Evolutionary conservation across 2,329 filamentous ascomycete species (phyloP).

Genomic region (Geoglossum cookeanum): DNA sequence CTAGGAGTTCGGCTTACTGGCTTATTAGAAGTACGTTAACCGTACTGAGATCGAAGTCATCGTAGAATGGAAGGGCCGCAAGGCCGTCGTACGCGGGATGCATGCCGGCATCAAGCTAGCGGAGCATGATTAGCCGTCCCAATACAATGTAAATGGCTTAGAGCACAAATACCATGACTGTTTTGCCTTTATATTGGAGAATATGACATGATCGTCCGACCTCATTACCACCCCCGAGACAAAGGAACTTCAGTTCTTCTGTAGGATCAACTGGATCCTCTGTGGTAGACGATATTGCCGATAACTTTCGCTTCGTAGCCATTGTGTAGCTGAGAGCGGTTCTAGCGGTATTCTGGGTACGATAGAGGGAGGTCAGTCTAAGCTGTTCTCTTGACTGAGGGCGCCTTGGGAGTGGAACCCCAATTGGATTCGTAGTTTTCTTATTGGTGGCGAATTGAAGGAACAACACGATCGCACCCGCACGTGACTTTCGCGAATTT

Average conservation of each 20-base stretch:
- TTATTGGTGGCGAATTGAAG: not conserved
- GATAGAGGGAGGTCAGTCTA: not conserved
- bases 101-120: conserved; percentile 84
- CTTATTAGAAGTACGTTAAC: conserved; percentile 95
- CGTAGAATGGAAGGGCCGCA: conserved; percentile 86
- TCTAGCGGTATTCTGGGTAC: not conserved
- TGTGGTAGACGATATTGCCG: conserved; percentile 47
- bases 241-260: conserved; percentile 87
- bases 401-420: not conserved
- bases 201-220: conserved; percentile 96
- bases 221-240: conserved; percentile 87
- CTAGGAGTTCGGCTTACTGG: conserved; percentile 54
- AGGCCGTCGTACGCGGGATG: conserved; percentile 93
- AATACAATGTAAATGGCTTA: conserved; percentile 2
- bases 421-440: not conserved
- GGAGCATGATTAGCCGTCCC: conserved; percentile 4
- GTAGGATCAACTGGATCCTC: conserved; percentile 84
- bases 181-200: conserved; percentile 97
- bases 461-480: not conserved
- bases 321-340: conserved; percentile 28
- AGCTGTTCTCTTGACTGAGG: not conserved
- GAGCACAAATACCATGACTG: conserved; percentile 57
- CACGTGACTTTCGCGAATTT: not conserved
- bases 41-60: conserved; percentile 93
- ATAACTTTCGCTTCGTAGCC: conserved; percentile 85